Percentiles rank a stretch among this genome's conserved stretches.
Conservation (phyloP, 768 basidiomycete species). For the Amylocystis lapponica region DNA sequence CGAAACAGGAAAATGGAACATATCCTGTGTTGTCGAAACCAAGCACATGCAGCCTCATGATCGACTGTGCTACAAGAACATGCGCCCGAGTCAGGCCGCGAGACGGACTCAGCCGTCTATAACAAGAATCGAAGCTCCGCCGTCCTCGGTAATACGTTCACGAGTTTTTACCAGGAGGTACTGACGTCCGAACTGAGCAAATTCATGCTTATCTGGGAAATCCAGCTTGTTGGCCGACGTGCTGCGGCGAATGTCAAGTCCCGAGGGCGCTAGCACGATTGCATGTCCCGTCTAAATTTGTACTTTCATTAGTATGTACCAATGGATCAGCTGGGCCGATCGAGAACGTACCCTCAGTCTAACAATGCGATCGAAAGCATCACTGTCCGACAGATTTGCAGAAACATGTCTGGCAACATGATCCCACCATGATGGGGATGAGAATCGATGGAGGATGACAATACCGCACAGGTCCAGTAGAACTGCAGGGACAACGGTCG, state of each 20-base stretch:
- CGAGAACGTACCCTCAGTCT: constrained; percentile 45
- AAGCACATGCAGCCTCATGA: too few relatives aligned
- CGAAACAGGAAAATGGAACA: too few relatives aligned
- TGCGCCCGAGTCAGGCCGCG: too few relatives aligned
- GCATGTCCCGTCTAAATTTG: constrained; percentile 59
- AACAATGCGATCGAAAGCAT: constrained; percentile 64
- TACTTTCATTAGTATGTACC: neutral
- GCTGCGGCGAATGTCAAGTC: constrained; percentile 16
- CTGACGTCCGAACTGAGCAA: constrained; percentile 17
- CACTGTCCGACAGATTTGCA: constrained; percentile 45
- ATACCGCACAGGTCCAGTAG: constrained; percentile 63
- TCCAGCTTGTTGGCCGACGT: neutral
- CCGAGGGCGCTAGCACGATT: constrained; percentile 62
- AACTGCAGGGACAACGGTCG: constrained; percentile 64
- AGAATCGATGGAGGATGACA: constrained; percentile 66
- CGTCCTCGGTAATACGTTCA: constrained; percentile 11
- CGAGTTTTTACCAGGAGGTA: constrained; percentile 13
- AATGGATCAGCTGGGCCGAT: too few relatives aligned
- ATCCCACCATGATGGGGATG: constrained; percentile 72
- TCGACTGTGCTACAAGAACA: too few relatives aligned
- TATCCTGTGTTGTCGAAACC: too few relatives aligned
- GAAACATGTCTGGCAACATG: constrained; percentile 65
- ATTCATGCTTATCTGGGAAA: too few relatives aligned
- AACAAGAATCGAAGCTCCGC: constrained; percentile 14
- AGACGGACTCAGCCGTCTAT: too few relatives aligned